Conservation (phyloP, 1,284 basidiomycete genomes). For the Afroboletus lepidellus region DNA sequence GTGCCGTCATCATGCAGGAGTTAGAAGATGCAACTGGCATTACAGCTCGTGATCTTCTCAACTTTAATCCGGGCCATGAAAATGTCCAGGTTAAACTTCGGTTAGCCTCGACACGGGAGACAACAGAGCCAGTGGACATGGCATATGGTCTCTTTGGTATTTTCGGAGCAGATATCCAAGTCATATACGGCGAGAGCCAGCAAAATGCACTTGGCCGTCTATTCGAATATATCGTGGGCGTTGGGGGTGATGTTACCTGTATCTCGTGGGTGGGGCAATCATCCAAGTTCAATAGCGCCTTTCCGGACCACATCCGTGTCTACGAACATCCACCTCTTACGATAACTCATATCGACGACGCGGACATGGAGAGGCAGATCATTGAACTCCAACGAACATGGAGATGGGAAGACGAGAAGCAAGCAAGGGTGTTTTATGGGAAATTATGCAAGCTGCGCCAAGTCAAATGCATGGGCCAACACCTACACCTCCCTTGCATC, state of each 20-base stretch:
- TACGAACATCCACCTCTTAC: constrained; percentile 9
- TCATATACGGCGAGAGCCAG: constrained; percentile 22
- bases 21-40: constrained; percentile 16
- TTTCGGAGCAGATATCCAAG: constrained; percentile 17
- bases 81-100: constrained; percentile 19
- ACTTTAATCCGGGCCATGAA: constrained; percentile 16
- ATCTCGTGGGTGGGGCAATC: constrained; percentile 23
- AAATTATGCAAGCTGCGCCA: background rate
- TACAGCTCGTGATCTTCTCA: constrained; percentile 3
- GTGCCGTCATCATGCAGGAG: constrained; percentile 17
- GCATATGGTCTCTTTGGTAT: constrained; percentile 28
- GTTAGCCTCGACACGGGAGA: constrained; percentile 24
- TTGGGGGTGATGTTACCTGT: constrained; percentile 22
- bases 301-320: constrained; percentile 20
- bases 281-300: constrained; percentile 27
- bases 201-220: constrained; percentile 25
- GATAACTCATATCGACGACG: constrained; percentile 5
- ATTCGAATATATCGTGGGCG: constrained; percentile 19
- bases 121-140: constrained; percentile 23
- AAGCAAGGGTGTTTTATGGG: constrained; percentile 7
- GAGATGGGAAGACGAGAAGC: background rate
- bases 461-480: constrained; percentile 7
- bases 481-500: constrained; percentile 20
- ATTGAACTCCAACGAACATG: constrained; percentile 1
- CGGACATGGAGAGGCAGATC: constrained; percentile 3